phyloP scores from a whole-genome alignment of 2,329 filamentous ascomycete genomes.

The Trichophaea hybrida region DNA sequence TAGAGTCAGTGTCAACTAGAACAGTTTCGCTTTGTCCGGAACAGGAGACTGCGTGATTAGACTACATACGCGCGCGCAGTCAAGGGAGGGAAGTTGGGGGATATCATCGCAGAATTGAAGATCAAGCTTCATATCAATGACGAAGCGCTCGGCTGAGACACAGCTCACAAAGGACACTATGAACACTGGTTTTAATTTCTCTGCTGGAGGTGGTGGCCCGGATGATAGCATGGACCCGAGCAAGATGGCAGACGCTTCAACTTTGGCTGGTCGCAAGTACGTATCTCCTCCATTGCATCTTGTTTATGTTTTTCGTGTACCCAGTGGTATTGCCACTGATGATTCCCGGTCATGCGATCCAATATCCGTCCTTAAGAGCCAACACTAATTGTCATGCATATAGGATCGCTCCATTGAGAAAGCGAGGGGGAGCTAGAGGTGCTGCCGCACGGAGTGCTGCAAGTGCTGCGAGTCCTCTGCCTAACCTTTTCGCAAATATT shows the following conservation, averaged over 20 bases:
- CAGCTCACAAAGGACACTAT: constrained; percentile 22
- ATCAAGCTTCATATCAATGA: constrained; percentile 11
- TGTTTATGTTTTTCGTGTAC: not conserved
- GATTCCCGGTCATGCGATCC: no score
- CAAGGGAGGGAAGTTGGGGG: not conserved
- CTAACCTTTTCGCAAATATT: constrained; percentile 17
- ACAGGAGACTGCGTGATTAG: not conserved
- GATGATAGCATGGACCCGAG: constrained; percentile 13
- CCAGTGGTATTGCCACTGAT: no score
- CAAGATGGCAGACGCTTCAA: constrained; percentile 14
- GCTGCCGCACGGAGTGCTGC: constrained; percentile 3
- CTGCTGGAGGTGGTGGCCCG: constrained; percentile 10
- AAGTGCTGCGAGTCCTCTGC: constrained; percentile 9
- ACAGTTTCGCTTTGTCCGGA: not conserved
- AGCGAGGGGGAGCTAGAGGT: constrained; percentile 13
- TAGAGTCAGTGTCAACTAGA: not conserved
- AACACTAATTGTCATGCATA: constrained; percentile 1
- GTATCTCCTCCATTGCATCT: constrained; percentile 6
- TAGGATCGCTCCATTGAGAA: constrained; percentile 20
- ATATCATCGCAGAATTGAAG: not conserved
- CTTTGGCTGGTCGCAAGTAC: constrained; percentile 18
- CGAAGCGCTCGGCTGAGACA: constrained; percentile 23
- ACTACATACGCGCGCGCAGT: not conserved
- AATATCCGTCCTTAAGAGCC: no score
- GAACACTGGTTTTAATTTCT: constrained; percentile 15